Percentiles rank a stretch among this genome's conserved stretches.
Evolutionary conservation across 768 basidiomycete genomes (phyloP).

Genomic region (Lentinula detonsa): DNA sequence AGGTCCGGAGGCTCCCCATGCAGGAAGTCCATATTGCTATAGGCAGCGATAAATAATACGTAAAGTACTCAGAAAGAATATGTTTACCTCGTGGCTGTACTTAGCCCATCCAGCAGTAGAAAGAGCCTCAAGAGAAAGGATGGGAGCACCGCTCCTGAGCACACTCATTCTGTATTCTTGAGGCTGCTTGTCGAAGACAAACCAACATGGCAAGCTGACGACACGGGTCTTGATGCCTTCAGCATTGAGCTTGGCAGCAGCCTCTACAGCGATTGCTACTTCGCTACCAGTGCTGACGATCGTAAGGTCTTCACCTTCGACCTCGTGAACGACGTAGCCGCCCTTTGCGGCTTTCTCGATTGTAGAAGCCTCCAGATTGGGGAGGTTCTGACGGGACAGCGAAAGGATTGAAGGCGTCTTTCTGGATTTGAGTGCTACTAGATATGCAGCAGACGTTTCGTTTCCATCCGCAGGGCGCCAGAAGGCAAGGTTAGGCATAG

Average conservation of each 20-base stretch:
- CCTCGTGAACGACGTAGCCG: constrained; percentile 87
- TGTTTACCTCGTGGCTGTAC: constrained; percentile 75
- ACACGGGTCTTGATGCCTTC: constrained; percentile 78
- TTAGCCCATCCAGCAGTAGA: constrained; percentile 82
- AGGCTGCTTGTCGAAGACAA: constrained; percentile 79
- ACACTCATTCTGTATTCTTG: constrained; percentile 78
- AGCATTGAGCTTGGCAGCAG: constrained; percentile 69
- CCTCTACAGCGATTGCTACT: constrained; percentile 82
- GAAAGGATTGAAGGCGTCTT: constrained; percentile 80
- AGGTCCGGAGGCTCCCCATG: constrained; percentile 88
- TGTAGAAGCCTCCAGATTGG: constrained; percentile 83
- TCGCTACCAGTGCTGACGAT: constrained; percentile 89
- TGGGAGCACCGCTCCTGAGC: constrained; percentile 82
- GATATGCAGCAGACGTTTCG: constrained; percentile 93
- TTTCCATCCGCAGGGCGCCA: constrained; percentile 94
- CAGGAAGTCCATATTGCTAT: constrained; percentile 64
- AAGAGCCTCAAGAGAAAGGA: constrained; percentile 84
- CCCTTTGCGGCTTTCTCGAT: constrained; percentile 81
- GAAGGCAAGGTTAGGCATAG: constrained; percentile 88
- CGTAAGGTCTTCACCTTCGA: constrained; percentile 74
- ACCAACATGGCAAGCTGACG: constrained; percentile 88
- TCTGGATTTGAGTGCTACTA: constrained; percentile 67
- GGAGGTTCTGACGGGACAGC: constrained; percentile 86
- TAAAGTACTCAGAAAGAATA: neutral
- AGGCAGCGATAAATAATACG: constrained; percentile 8